Conservation (phyloP, 2,329 filamentous ascomycete species). For the Periconia sp. region DNA sequence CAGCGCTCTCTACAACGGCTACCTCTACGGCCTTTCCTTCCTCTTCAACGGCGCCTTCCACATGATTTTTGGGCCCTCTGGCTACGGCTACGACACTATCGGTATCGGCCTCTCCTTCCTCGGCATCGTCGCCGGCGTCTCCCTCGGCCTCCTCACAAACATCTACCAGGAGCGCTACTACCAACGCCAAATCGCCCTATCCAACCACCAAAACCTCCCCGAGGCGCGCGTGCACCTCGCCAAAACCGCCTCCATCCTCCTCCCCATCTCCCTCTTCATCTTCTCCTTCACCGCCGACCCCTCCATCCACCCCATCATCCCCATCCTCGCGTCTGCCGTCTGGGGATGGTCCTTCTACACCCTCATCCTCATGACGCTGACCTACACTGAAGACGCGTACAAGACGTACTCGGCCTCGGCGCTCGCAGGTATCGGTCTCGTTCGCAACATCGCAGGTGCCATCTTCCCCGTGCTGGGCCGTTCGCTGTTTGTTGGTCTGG, state of each 20-base stretch:
- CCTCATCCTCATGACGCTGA: conserved; percentile 53
- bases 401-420: conserved; percentile 48
- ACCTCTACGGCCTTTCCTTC: conserved; percentile 53
- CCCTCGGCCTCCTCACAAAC: conserved; percentile 48
- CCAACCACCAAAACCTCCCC: conserved; percentile 40
- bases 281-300: conserved; percentile 40
- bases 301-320: conserved; percentile 43
- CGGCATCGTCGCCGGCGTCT: conserved; percentile 46
- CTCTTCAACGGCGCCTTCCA: conserved; percentile 54
- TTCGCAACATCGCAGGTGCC: conserved; percentile 42
- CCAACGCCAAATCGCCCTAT: conserved; percentile 35
- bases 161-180: conserved; percentile 50
- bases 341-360: conserved; percentile 56
- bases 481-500: conserved; percentile 30
- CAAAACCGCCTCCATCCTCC: conserved; percentile 43
- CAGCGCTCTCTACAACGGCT: conserved; percentile 53
- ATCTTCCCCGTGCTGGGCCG: conserved; percentile 36
- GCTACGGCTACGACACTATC: conserved; percentile 46
- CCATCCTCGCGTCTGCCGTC: conserved; percentile 52
- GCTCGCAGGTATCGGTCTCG: conserved; percentile 45
- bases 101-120: conserved; percentile 47
- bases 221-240: conserved; percentile 48
- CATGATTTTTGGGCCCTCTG: conserved; percentile 50
- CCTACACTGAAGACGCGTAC: conserved; percentile 54
- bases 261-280: conserved; percentile 37